Percentiles rank a stretch among this genome's conserved stretches.
Evolutionary conservation across 1,284 basidiomycete genomes (phyloP).

Genomic region (Marasmius oreades): DNA sequence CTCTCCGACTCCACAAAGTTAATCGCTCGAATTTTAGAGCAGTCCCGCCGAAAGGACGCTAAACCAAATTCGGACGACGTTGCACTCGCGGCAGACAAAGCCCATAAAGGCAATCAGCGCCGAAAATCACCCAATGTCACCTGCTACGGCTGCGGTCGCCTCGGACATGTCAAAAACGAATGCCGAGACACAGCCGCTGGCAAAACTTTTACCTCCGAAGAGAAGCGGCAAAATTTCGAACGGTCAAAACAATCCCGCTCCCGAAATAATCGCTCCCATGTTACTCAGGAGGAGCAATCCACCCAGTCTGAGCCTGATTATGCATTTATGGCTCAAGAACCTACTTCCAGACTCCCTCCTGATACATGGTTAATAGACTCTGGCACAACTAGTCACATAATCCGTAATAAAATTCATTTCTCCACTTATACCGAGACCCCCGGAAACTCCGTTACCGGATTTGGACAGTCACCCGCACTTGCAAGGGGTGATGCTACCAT

Average conservation of each 20-base stretch:
- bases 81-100: slow-evolving; percentile 14
- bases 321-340: too few species aligned
- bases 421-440: neutral
- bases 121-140: slow-evolving; percentile 1
- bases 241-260: neutral
- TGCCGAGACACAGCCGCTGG: neutral
- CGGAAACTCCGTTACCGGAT: neutral
- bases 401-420: neutral
- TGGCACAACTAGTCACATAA: neutral
- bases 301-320: too few species aligned
- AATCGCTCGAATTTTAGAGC: slow-evolving; percentile 29
- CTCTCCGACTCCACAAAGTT: slow-evolving; percentile 22
- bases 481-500: neutral
- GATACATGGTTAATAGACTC: neutral
- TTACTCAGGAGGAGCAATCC: too few species aligned
- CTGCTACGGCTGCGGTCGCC: slow-evolving; percentile 5
- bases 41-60: slow-evolving; percentile 17
- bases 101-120: slow-evolving; percentile 10
- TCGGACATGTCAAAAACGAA: slow-evolving; percentile 6
- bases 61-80: slow-evolving; percentile 13
- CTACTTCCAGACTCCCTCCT: neutral
- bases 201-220: neutral
- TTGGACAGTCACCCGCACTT: neutral
- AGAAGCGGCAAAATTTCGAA: neutral
- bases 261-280: neutral